Evolutionary conservation across 352 stramenopile genomes (phyloP), one percentile per base, ranked within the genome.

Genomic region (Phytophthora pseudosyringae): DNA sequence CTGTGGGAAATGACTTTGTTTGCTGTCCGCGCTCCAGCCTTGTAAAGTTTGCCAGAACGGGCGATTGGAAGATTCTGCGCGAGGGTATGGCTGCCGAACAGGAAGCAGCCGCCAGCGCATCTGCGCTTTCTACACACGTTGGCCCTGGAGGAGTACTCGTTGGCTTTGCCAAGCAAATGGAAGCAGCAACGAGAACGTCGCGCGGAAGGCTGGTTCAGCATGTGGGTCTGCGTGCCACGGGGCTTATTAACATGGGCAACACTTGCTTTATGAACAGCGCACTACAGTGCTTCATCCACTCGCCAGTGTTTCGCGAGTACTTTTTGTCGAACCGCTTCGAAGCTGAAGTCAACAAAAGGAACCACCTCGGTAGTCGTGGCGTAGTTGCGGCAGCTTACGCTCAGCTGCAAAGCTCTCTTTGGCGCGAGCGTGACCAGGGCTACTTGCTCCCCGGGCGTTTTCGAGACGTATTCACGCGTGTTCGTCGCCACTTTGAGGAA

Each of bases 221-320:
- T 40, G 44, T 51, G 5, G 83, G 79, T 1, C 41, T 93, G 21
- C 81, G 82, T 16, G 81, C 82, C 0, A 93, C 85, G 0, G 82
- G 85, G 1, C 60, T 93, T 9, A 53, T 90, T 13, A 96, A 96
- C 52, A 77, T 96, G 68, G 89, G 89, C 41, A 96, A 96, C 59
- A 95, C 89, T 4, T 96, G 89, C 68, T 96, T 95, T 44, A 89
- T 96, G 74, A 96, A 95, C 70, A 91, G 83, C 21, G 88, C 88
- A 28, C 67, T 96, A 11, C 89, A 96, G 64, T 99, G 98, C 59
- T 81, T 99, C 25, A 85, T 83, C 12, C 92, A 99, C 71, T 99
- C 97, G 3, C 85, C 91, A 15, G 74, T 98, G 26, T 81, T 99
- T 28, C 82, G 91, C 10, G 85, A 97, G 52, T 99, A 99, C 65